phyloP scores from a whole-genome alignment of 73 alveolate species.

The Symbiodinium natans region DNA sequence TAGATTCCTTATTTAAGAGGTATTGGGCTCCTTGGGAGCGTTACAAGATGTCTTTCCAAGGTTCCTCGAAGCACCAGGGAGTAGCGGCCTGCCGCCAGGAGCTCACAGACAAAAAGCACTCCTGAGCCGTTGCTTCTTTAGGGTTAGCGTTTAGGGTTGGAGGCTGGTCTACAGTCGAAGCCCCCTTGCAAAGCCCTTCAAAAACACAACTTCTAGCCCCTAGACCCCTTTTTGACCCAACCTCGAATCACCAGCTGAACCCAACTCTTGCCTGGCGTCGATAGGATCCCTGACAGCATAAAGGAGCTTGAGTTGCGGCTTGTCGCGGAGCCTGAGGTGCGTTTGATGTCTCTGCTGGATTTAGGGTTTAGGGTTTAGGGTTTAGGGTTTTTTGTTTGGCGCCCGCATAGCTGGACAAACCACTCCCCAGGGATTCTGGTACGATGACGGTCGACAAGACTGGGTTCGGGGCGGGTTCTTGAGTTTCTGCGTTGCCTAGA shows the following conservation, averaged over 20 bases:
- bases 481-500: too few species aligned
- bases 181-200: not conserved
- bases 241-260: not conserved
- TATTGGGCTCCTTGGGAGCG: too few species aligned
- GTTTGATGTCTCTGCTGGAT: too few species aligned
- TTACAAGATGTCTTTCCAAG: too few species aligned
- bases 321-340: not conserved
- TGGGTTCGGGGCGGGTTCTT: too few species aligned
- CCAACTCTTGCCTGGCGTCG: not conserved
- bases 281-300: slow-evolving; percentile 48
- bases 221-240: not conserved
- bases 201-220: not conserved
- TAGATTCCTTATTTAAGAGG: too few species aligned
- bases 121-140: not conserved
- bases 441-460: too few species aligned
- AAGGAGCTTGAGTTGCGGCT: slow-evolving; percentile 39
- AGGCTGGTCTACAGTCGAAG: not conserved
- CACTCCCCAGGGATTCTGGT: too few species aligned
- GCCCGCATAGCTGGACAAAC: too few species aligned
- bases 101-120: slow-evolving; percentile 71
- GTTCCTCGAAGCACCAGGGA: not conserved
- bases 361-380: not conserved
- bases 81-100: slow-evolving; percentile 7
- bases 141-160: not conserved
- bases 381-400: too few species aligned